phyloP scores from a whole-genome alignment of 23 red algal species.

The Gracilaria vermiculophylla region DNA sequence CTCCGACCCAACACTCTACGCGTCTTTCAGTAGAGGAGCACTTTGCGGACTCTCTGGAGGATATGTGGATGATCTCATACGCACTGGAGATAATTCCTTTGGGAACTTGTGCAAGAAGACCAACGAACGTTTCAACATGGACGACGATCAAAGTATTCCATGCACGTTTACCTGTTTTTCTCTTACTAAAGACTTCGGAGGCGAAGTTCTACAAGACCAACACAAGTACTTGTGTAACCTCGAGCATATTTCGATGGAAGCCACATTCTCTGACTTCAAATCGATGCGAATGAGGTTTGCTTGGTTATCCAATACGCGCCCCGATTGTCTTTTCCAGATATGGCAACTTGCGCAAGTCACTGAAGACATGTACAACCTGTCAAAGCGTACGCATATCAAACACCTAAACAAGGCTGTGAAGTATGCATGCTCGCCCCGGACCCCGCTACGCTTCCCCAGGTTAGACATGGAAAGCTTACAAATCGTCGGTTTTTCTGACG shows the following conservation, averaged over 20 bases:
- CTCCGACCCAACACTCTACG: conserved; percentile 12
- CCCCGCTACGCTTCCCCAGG: no score
- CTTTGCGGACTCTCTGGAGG: neutral
- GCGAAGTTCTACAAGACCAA: neutral
- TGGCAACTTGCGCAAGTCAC: conserved; percentile 4
- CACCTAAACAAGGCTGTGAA: neutral
- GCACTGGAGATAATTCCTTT: neutral
- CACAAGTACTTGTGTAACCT: neutral
- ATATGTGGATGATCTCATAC: conserved; percentile 38
- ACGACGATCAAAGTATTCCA: neutral
- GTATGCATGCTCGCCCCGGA: no score
- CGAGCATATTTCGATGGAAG: neutral
- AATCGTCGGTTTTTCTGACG: no score
- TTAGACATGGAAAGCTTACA: no score
- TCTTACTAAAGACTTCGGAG: neutral
- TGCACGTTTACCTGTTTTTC: conserved; percentile 16
- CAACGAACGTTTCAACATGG: neutral
- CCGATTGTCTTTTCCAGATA: conserved; percentile 24
- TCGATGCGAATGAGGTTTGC: conserved; percentile 39
- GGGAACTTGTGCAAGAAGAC: neutral
- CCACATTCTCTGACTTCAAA: neutral
- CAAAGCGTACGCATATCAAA: neutral
- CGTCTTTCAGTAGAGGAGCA: neutral
- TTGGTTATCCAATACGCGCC: conserved; percentile 37
- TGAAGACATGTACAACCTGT: neutral